Evolutionary conservation across 2,329 filamentous ascomycete genomes (phyloP).

Genomic region (Ophiocordyceps polyrhachis-furcata): DNA sequence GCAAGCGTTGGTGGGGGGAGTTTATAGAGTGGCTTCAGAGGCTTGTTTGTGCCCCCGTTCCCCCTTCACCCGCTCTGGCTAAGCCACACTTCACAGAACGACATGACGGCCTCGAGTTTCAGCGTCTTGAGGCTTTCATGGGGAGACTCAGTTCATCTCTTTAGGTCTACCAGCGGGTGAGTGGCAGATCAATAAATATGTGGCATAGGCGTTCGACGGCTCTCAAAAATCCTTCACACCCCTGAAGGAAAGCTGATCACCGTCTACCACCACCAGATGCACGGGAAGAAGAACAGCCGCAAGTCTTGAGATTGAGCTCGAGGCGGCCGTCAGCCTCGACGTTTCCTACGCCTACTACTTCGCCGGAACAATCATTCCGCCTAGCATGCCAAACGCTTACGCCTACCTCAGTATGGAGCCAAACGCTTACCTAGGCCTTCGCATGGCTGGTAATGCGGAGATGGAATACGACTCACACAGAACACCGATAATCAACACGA

Average conservation of each 20-base stretch:
- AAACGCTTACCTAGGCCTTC: neutral
- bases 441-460: neutral
- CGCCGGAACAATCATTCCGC: neutral
- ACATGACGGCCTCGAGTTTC: neutral
- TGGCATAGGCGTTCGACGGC: too few species aligned
- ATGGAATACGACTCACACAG: neutral
- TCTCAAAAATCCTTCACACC: too few species aligned
- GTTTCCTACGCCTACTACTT: slow-evolving; percentile 1
- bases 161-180: neutral
- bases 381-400: neutral
- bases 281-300: neutral
- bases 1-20: neutral
- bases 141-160: neutral
- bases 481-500: neutral
- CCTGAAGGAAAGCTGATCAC: too few species aligned
- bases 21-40: neutral
- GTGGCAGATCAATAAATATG: neutral
- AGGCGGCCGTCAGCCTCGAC: neutral
- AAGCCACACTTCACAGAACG: neutral
- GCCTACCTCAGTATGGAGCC: slow-evolving; percentile 1
- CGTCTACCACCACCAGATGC: neutral
- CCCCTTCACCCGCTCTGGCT: neutral
- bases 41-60: neutral
- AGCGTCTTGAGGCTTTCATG: neutral
- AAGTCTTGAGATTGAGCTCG: neutral